Conservation (phyloP, 2,329 filamentous ascomycete genomes). For the Metarhizium sp. region DNA sequence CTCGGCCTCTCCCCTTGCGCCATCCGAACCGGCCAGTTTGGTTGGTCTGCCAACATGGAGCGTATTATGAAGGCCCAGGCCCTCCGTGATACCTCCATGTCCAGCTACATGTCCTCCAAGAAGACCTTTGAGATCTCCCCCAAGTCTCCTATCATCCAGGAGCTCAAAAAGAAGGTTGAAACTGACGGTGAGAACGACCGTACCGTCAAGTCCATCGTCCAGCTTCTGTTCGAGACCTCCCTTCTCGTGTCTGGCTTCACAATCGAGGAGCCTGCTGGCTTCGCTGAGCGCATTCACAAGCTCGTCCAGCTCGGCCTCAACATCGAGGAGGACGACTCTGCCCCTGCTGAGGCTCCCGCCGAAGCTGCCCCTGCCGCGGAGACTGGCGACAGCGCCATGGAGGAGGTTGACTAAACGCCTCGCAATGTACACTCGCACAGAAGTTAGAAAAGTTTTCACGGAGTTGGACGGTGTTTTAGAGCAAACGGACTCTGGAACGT, state of each 20-base stretch:
- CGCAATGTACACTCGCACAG: constrained; percentile 23
- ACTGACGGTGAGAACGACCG: constrained; percentile 95
- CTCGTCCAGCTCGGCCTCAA: constrained; percentile 95
- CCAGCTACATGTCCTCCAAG: constrained; percentile 99
- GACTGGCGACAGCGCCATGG: constrained; percentile 90
- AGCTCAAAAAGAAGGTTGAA: constrained; percentile 99
- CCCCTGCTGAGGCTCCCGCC: constrained; percentile 47
- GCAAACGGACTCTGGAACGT: constrained; percentile 22
- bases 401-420: constrained; percentile 87
- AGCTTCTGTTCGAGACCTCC: constrained; percentile 97
- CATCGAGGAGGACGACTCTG: constrained; percentile 84
- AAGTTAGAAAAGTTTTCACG: constrained; percentile 26
- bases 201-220: constrained; percentile 98
- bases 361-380: constrained; percentile 50
- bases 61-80: constrained; percentile 99
- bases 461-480: constrained; percentile 31
- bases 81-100: constrained; percentile 99
- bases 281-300: constrained; percentile 99
- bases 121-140: constrained; percentile 99
- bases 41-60: constrained; percentile 99
- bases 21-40: constrained; percentile 98
- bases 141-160: constrained; percentile 94
- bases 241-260: constrained; percentile 98
- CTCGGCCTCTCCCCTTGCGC: constrained; percentile 88
- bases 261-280: constrained; percentile 96